Conservation (phyloP, 495 filamentous ascomycete species). For the Peziza echinospora region DNA sequence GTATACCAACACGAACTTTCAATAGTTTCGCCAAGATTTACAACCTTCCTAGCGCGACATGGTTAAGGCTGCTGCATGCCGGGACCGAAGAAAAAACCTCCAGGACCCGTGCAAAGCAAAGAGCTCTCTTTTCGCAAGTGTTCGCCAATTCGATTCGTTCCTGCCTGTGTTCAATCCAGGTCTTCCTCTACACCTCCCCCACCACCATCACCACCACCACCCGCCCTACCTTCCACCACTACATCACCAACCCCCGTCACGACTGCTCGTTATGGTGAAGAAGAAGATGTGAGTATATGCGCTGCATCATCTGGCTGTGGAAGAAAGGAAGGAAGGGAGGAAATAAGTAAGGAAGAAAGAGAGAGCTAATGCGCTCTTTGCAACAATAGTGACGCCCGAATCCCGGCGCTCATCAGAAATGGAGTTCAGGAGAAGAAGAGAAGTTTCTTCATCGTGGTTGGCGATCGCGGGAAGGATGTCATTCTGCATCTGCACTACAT, state of each 20-base stretch:
- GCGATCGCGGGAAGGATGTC: constrained; percentile 88
- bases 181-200: too few relatives aligned
- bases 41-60: too few relatives aligned
- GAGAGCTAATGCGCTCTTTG: background rate
- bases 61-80: too few relatives aligned
- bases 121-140: background rate
- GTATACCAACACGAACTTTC: too few relatives aligned
- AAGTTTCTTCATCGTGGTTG: constrained; percentile 92
- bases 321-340: constrained; percentile 3
- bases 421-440: constrained; percentile 90
- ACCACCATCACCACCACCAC: too few relatives aligned
- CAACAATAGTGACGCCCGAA: constrained; percentile 64
- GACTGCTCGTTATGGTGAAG: constrained; percentile 25
- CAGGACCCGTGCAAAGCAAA: background rate
- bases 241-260: background rate
- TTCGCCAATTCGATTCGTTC: too few relatives aligned
- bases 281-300: constrained; percentile 34
- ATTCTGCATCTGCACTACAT: constrained; percentile 92
- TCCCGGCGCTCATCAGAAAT: constrained; percentile 90
- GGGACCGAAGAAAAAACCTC: too few relatives aligned
- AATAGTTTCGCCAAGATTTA: background rate
- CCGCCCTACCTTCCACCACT: too few relatives aligned
- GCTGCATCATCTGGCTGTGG: background rate
- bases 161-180: too few relatives aligned
- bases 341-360: constrained; percentile 4